phyloP scores from a whole-genome alignment of 2,329 filamentous ascomycete species.

The Xylaria sp. region DNA sequence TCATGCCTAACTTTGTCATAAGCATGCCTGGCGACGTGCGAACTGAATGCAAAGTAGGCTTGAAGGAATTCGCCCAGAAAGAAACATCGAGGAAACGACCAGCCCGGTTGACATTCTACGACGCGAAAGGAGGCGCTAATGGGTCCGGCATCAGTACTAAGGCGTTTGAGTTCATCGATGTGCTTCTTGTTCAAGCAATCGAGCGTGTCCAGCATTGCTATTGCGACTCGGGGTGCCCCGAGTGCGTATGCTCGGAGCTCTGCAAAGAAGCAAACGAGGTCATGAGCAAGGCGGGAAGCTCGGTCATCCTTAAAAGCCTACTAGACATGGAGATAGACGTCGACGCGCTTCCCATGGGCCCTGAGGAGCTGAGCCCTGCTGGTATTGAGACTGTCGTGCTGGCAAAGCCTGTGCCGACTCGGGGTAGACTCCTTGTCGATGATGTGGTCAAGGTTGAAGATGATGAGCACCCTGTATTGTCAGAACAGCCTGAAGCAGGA shows the following conservation, averaged over 20 bases:
- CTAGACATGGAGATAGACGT: constrained; percentile 82
- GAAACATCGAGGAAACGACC: constrained; percentile 81
- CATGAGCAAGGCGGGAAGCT: constrained; percentile 90
- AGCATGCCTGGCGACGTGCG: constrained; percentile 90
- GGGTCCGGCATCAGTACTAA: constrained; percentile 91
- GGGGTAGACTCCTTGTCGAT: constrained; percentile 42
- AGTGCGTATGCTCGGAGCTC: constrained; percentile 86
- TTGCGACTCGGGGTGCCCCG: constrained; percentile 84
- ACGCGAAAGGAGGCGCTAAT: constrained; percentile 85
- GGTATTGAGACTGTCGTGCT: constrained; percentile 85
- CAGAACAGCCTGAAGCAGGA: not conserved
- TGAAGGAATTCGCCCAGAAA: constrained; percentile 84
- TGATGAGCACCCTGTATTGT: not conserved
- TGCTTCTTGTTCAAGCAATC: constrained; percentile 79
- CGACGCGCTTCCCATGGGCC: constrained; percentile 85
- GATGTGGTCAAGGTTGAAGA: constrained; percentile 42
- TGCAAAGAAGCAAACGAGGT: constrained; percentile 91
- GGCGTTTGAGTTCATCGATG: constrained; percentile 90
- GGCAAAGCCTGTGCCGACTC: constrained; percentile 71
- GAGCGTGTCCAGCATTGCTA: constrained; percentile 78
- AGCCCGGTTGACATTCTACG: constrained; percentile 91
- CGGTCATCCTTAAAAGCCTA: constrained; percentile 81
- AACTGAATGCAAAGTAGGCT: constrained; percentile 89
- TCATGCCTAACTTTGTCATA: constrained; percentile 92
- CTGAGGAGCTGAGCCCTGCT: constrained; percentile 73